Conservation (phyloP, 495 filamentous ascomycete genomes). For the Amniculicola lignicola region DNA sequence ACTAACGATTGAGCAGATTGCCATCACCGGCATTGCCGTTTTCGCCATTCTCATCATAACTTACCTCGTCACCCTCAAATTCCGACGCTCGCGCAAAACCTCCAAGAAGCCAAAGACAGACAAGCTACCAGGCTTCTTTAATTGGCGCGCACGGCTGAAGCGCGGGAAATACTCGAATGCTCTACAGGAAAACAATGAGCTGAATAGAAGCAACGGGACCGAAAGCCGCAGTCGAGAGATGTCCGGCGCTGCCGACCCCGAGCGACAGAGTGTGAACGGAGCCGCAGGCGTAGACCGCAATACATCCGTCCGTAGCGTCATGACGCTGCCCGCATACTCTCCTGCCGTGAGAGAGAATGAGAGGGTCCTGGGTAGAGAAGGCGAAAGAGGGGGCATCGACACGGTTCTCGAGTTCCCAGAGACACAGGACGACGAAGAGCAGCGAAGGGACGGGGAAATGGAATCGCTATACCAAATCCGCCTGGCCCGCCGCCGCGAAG, state of each 20-base stretch:
- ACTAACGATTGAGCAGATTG: too few species aligned
- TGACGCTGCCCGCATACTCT: conserved; percentile 84
- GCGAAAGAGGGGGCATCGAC: conserved; percentile 84
- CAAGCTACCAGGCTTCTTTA: conserved; percentile 24
- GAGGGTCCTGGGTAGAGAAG: conserved; percentile 83
- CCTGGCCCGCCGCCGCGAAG: conserved; percentile 68
- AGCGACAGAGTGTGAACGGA: conserved; percentile 10
- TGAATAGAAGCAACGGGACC: conserved; percentile 11
- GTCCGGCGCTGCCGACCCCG: conserved; percentile 16
- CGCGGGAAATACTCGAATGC: conserved; percentile 20
- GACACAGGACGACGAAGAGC: conserved; percentile 69
- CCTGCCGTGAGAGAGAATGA: conserved; percentile 68
- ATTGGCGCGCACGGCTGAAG: conserved; percentile 23
- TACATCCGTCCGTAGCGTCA: conserved; percentile 83
- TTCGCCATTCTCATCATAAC: conserved; percentile 44
- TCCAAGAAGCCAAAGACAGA: conserved; percentile 34
- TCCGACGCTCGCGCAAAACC: conserved; percentile 49
- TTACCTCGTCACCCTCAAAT: conserved; percentile 49
- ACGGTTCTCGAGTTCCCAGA: conserved; percentile 83
- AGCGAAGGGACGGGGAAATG: conserved; percentile 87
- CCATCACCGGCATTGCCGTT: conserved; percentile 43
- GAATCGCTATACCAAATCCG: conserved; percentile 88
- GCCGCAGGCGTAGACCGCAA: conserved; percentile 67
- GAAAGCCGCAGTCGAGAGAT: conserved; percentile 31
- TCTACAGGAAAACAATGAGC: conserved; percentile 27